Evolutionary conservation across 106 monocot genomes (phyloP).

Genomic region (Dactylorhiza incarnata): DNA sequence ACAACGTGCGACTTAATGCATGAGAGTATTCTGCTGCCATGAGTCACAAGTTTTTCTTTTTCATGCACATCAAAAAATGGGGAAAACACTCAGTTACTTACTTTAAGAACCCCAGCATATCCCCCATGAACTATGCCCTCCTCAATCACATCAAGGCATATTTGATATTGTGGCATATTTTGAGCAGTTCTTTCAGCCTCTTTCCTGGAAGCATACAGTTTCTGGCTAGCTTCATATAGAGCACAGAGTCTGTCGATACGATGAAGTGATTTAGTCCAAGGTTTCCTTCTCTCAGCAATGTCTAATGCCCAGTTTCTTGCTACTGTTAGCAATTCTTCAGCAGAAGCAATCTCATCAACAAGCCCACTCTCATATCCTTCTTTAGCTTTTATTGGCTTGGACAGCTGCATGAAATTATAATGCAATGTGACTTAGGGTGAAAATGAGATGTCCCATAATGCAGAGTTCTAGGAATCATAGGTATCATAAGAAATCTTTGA

Average conservation of each 20-base stretch:
- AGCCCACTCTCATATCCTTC: constrained; percentile 38
- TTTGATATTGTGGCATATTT: constrained; percentile 32
- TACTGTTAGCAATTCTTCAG: constrained; percentile 11
- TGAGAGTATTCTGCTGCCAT: no score
- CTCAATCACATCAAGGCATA: constrained; percentile 38
- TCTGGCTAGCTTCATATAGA: constrained; percentile 4
- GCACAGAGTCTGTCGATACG: constrained; percentile 35
- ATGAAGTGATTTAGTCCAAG: constrained; percentile 37
- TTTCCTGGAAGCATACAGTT: constrained; percentile 11
- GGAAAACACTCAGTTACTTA: constrained; percentile 4
- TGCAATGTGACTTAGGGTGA: neutral
- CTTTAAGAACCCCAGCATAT: constrained; percentile 29
- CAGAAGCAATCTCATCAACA: constrained; percentile 23
- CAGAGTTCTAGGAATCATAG: neutral
- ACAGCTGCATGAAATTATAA: constrained; percentile 19
- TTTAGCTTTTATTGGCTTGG: constrained; percentile 33
- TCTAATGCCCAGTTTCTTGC: constrained; percentile 6
- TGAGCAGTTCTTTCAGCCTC: constrained; percentile 29
- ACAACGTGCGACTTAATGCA: neutral
- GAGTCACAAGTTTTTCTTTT: neutral
- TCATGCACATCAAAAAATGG: neutral
- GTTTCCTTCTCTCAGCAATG: constrained; percentile 11
- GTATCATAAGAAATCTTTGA: neutral
- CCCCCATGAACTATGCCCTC: constrained; percentile 38
- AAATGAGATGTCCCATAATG: neutral